phyloP scores from a whole-genome alignment of 768 basidiomycete species.

The Leccinum imitatum region DNA sequence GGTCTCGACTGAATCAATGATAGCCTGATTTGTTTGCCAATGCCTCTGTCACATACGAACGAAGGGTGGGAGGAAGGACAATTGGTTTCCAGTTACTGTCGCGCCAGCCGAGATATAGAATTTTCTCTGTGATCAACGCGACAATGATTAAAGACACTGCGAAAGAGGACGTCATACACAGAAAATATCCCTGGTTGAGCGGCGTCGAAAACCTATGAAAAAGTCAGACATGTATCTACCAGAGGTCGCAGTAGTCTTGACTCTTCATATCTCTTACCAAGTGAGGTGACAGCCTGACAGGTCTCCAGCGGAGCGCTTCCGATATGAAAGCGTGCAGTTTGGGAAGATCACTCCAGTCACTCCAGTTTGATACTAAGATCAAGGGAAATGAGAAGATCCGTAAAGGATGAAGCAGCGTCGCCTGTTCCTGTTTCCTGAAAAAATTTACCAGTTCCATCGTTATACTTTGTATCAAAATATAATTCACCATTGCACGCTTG shows the following conservation, averaged over 20 bases:
- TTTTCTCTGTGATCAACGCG: conserved; percentile 11
- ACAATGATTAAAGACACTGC: conserved; percentile 26
- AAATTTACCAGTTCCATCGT: background rate
- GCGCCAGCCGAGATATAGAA: conserved; percentile 25
- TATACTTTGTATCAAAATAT: accelerated
- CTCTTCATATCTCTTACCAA: conserved; percentile 16
- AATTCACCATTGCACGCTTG: conserved; percentile 41
- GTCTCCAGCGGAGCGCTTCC: conserved; percentile 40
- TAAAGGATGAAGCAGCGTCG: conserved; percentile 36
- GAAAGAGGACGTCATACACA: conserved; percentile 40
- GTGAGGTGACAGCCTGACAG: conserved; percentile 20
- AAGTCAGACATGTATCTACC: background rate
- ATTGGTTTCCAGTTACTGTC: conserved; percentile 19
- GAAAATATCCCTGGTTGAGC: conserved; percentile 59
- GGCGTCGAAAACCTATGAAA: conserved; percentile 49
- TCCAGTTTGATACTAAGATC: conserved; percentile 36
- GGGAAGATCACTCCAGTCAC: conserved; percentile 34
- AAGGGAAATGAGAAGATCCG: background rate
- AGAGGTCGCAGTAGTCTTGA: too few species aligned
- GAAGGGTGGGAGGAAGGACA: conserved; percentile 9
- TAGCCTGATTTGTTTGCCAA: conserved; percentile 32
- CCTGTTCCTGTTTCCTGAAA: conserved; percentile 9
- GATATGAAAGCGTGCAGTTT: conserved; percentile 39
- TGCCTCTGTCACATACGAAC: background rate
- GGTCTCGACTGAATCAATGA: conserved; percentile 43